Evolutionary conservation across 768 basidiomycete genomes (phyloP).

Genomic region (Termitomyces sp.): DNA sequence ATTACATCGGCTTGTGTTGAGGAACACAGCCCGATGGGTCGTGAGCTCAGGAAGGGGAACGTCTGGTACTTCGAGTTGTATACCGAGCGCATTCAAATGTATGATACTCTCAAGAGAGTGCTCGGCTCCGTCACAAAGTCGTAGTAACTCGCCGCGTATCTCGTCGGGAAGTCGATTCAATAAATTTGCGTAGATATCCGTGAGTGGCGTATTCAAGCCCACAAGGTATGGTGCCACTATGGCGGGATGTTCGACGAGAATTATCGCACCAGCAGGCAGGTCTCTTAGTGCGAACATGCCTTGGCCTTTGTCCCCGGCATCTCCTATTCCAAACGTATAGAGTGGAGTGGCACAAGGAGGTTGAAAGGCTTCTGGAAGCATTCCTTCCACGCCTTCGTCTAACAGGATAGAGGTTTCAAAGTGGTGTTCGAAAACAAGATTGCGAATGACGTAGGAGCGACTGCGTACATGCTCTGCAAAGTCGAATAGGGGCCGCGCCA

Average conservation of each 20-base stretch:
- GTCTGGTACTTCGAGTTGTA: conserved; percentile 26
- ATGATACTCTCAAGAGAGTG: conserved; percentile 24
- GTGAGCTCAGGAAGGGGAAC: conserved; percentile 20
- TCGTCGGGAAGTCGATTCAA: conserved; percentile 24
- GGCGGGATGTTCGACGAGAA: conserved; percentile 37
- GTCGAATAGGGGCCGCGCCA: conserved; percentile 22
- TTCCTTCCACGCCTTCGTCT: conserved; percentile 25
- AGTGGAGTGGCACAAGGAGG: not conserved
- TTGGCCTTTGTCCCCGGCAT: conserved; percentile 28
- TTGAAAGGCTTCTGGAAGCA: conserved; percentile 20
- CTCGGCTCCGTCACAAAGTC: conserved; percentile 6
- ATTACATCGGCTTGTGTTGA: conserved; percentile 33
- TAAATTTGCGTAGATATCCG: conserved; percentile 29
- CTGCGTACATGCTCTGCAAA: conserved; percentile 22
- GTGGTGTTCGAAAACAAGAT: conserved; percentile 15
- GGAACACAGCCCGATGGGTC: conserved; percentile 32
- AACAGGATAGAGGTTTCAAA: conserved; percentile 25
- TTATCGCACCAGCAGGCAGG: conserved; percentile 29
- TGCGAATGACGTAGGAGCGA: conserved; percentile 22
- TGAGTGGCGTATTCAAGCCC: conserved; percentile 22
- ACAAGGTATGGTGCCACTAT: conserved; percentile 34
- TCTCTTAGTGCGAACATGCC: conserved; percentile 34
- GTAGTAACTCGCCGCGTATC: conserved; percentile 20
- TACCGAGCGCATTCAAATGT: conserved; percentile 28
- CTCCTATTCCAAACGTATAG: conserved; percentile 18